phyloP scores from a whole-genome alignment of 805 yeast genomes.

The Candida maesae region DNA sequence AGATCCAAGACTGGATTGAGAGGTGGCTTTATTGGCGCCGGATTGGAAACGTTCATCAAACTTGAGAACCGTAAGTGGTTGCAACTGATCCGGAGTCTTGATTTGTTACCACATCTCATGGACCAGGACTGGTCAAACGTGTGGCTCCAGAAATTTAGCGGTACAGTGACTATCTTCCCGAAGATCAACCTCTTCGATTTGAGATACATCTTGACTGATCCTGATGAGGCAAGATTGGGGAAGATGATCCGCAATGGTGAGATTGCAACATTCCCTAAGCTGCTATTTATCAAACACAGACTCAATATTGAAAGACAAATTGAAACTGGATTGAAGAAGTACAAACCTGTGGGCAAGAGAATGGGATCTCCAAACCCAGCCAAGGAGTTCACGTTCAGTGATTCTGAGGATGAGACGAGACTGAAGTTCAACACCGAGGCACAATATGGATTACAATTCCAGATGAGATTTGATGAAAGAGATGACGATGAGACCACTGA shows the following conservation, averaged over 20 bases:
- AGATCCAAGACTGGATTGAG: constrained; percentile 57
- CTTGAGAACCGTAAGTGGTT: constrained; percentile 78
- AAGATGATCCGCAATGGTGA: constrained; percentile 61
- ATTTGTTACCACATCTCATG: constrained; percentile 61
- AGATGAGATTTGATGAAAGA: constrained; percentile 14
- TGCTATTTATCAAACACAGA: constrained; percentile 62
- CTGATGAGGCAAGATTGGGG: constrained; percentile 52
- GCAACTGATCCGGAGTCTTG: constrained; percentile 58
- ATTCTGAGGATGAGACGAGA: constrained; percentile 11
- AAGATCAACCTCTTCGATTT: constrained; percentile 56
- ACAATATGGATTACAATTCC: constrained; percentile 14
- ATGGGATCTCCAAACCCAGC: not conserved
- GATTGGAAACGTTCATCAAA: constrained; percentile 64
- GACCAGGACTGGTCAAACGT: constrained; percentile 80
- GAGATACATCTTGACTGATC: constrained; percentile 63
- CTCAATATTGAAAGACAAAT: constrained; percentile 62
- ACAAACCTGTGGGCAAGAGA: constrained; percentile 13
- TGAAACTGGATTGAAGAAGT: constrained; percentile 42
- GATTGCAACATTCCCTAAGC: constrained; percentile 59
- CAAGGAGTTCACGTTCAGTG: constrained; percentile 6
- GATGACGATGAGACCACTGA: constrained; percentile 11
- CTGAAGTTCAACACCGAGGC: constrained; percentile 1
- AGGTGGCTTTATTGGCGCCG: constrained; percentile 75
- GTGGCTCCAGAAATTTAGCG: constrained; percentile 71
- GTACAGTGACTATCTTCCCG: constrained; percentile 77